phyloP scores from a whole-genome alignment of 306 rosid genomes.

The Cicer arietinum region DNA sequence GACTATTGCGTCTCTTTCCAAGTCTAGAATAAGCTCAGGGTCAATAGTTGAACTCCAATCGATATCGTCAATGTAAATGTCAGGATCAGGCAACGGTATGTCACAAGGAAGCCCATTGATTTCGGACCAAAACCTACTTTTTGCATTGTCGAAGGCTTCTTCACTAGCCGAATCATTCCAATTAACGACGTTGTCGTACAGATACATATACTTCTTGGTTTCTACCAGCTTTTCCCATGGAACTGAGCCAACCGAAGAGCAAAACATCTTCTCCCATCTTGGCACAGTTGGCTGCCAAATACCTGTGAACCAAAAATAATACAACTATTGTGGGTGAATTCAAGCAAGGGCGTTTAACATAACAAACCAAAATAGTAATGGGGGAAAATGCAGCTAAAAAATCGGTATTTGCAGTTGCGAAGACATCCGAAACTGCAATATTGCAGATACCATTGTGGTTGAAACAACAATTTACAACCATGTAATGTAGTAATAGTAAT shows the following conservation, averaged over 20 bases:
- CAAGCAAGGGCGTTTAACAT: neutral
- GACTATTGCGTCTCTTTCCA: conserved; percentile 52
- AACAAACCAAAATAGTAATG: neutral
- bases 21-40: conserved; percentile 59
- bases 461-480: neutral
- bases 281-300: conserved; percentile 56
- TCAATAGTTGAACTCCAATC: conserved; percentile 64
- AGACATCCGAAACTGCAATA: neutral
- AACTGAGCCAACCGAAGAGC: conserved; percentile 54
- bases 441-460: neutral
- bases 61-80: conserved; percentile 52
- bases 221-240: conserved; percentile 65
- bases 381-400: neutral
- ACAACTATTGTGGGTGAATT: neutral
- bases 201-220: conserved; percentile 52
- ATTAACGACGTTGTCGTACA: conserved; percentile 52
- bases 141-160: conserved; percentile 73
- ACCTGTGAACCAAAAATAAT: conserved; percentile 40
- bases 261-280: conserved; percentile 71
- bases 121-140: conserved; percentile 59
- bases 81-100: conserved; percentile 65
- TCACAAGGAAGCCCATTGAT: conserved; percentile 54
- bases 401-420: neutral
- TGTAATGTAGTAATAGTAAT: neutral
- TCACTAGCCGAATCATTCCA: conserved; percentile 73